Conservation (phyloP, 495 filamentous ascomycete genomes). For the Chaetomium fimeti region DNA sequence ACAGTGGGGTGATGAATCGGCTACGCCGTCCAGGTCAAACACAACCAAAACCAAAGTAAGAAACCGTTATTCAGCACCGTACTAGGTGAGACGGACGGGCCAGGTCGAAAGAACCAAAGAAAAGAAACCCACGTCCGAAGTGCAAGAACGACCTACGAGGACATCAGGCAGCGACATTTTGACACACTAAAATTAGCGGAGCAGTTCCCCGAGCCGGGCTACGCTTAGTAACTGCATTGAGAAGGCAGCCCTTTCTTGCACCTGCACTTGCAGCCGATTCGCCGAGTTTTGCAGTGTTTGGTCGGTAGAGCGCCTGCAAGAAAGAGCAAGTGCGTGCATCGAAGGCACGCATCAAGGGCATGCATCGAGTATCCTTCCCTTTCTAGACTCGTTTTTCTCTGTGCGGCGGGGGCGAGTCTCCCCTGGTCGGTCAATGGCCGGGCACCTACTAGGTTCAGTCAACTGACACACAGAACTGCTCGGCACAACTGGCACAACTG, state of each 20-base stretch:
- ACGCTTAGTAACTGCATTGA: conserved; percentile 16
- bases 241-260: background rate
- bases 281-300: background rate
- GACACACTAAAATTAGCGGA: conserved; percentile 13
- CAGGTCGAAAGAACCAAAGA: background rate
- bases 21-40: background rate
- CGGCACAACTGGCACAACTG: too few species aligned
- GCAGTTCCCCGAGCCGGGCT: background rate
- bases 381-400: background rate
- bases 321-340: background rate
- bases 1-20: background rate
- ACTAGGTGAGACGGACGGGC: too few species aligned
- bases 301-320: too few species aligned
- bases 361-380: background rate
- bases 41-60: background rate
- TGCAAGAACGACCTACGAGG: too few species aligned
- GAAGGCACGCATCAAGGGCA: too few species aligned
- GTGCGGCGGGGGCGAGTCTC: background rate
- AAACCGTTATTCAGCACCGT: conserved; percentile 2
- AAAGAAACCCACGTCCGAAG: too few species aligned
- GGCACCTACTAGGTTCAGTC: too few species aligned
- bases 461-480: too few species aligned
- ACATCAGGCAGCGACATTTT: conserved; percentile 18
- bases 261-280: background rate
- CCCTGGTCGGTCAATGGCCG: too few species aligned